phyloP scores from a whole-genome alignment of 2,329 filamentous ascomycete genomes.

The Clarireedia monteithiana region DNA sequence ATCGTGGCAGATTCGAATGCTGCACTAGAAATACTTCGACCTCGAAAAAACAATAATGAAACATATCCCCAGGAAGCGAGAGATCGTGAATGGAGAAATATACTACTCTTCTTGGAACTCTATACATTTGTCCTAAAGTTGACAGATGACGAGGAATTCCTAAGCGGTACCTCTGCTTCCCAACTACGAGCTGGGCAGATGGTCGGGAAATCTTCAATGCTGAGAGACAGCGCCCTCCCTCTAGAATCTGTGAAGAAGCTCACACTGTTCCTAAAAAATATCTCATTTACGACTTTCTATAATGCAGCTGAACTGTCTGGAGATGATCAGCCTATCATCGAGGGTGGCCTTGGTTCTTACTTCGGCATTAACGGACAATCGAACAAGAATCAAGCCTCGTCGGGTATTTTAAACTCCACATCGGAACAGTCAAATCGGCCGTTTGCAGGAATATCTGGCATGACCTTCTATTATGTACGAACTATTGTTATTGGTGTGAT shows the following conservation, averaged over 20 bases:
- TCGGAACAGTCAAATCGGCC: constrained; percentile 28
- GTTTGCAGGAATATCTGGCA: constrained; percentile 57
- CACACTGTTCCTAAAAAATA: constrained; percentile 79
- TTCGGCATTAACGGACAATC: constrained; percentile 30
- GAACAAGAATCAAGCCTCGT: constrained; percentile 12
- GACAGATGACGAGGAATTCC: constrained; percentile 95
- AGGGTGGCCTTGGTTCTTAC: constrained; percentile 37
- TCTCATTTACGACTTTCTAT: constrained; percentile 85
- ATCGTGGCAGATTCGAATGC: constrained; percentile 50
- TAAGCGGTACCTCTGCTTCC: constrained; percentile 45
- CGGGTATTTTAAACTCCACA: background rate
- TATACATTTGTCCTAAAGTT: constrained; percentile 89
- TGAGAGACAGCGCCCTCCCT: constrained; percentile 59
- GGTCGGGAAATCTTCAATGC: constrained; percentile 38
- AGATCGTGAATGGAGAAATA: constrained; percentile 69
- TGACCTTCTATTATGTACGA: constrained; percentile 72
- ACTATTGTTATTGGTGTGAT: constrained; percentile 72
- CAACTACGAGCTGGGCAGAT: constrained; percentile 24
- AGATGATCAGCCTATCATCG: constrained; percentile 31
- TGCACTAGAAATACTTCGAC: constrained; percentile 43
- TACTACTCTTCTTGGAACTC: constrained; percentile 85
- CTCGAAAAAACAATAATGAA: constrained; percentile 15
- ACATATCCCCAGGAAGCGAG: constrained; percentile 13
- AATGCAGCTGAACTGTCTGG: constrained; percentile 59
- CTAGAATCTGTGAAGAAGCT: constrained; percentile 65